phyloP scores from a whole-genome alignment of 352 stramenopile species.

The Pythium guiyangense region DNA sequence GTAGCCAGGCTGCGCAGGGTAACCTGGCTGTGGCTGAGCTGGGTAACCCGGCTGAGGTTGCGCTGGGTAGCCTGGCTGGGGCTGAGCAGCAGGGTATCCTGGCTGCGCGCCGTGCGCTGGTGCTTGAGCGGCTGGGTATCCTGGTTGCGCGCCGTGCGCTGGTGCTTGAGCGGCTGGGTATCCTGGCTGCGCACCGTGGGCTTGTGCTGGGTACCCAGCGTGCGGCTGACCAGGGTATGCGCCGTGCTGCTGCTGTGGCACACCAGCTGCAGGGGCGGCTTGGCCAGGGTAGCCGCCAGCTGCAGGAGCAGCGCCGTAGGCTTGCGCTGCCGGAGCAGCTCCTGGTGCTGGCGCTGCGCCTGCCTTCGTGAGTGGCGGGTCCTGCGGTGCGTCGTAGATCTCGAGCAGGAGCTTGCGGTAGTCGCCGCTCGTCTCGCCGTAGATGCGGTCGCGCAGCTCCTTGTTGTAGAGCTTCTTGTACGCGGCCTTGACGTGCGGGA shows the following conservation, averaged over 20 bases:
- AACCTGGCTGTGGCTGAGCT: not conserved
- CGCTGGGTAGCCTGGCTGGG: constrained; percentile 16
- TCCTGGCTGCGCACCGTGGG: constrained; percentile 11
- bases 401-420: constrained; percentile 57
- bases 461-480: constrained; percentile 60
- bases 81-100: constrained; percentile 20
- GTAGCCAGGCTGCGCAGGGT: not conserved
- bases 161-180: constrained; percentile 9
- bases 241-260: no score
- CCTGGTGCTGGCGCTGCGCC: constrained; percentile 8
- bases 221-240: not conserved
- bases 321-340: constrained; percentile 8
- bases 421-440: constrained; percentile 53
- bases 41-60: constrained; percentile 15
- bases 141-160: constrained; percentile 10
- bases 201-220: constrained; percentile 13
- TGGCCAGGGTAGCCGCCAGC: constrained; percentile 22
- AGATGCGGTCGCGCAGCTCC: constrained; percentile 55
- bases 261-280: constrained; percentile 9
- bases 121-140: constrained; percentile 10
- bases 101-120: constrained; percentile 10
- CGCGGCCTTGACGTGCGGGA: constrained; percentile 45
- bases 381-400: constrained; percentile 66
- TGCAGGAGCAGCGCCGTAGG: constrained; percentile 11
- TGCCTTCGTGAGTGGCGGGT: constrained; percentile 17